Evolutionary conservation across 2,329 filamentous ascomycete genomes (phyloP).

Genomic region (Rosellinia necatrix): DNA sequence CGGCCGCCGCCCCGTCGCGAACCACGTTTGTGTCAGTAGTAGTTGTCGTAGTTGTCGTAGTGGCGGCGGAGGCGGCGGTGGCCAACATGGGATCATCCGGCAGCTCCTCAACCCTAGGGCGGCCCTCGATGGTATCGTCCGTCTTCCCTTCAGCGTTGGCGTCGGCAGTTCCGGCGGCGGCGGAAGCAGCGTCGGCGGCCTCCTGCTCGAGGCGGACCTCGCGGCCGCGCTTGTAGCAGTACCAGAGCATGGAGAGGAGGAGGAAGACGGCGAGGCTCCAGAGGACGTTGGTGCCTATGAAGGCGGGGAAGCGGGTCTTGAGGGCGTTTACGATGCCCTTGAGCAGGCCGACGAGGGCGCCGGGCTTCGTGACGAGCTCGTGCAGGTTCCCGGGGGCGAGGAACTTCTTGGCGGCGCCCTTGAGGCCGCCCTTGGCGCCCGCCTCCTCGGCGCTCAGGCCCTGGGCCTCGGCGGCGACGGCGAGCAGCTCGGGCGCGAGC

Average conservation of each 20-base stretch:
- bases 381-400: constrained; percentile 74
- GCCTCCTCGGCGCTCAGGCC: constrained; percentile 55
- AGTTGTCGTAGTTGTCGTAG: neutral
- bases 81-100: constrained; percentile 49
- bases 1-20: neutral
- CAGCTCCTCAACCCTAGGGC: constrained; percentile 53
- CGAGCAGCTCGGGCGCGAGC: constrained; percentile 81
- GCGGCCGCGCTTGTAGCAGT: constrained; percentile 92
- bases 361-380: constrained; percentile 81
- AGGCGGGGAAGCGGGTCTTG: constrained; percentile 84
- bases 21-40: neutral
- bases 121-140: constrained; percentile 41
- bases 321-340: constrained; percentile 90
- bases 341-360: constrained; percentile 82
- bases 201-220: constrained; percentile 78
- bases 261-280: constrained; percentile 89
- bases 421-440: constrained; percentile 48
- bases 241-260: constrained; percentile 93
- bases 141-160: constrained; percentile 33
- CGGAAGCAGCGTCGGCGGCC: constrained; percentile 49
- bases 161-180: constrained; percentile 41
- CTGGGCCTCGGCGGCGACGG: constrained; percentile 76
- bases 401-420: constrained; percentile 67
- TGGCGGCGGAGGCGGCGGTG: neutral
- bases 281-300: constrained; percentile 88